These are phyloP conservation scores for Chlamydomonas eustigma DNA, from an alignment of 139 green algal species.

Conservation along the genomic window DNA sequence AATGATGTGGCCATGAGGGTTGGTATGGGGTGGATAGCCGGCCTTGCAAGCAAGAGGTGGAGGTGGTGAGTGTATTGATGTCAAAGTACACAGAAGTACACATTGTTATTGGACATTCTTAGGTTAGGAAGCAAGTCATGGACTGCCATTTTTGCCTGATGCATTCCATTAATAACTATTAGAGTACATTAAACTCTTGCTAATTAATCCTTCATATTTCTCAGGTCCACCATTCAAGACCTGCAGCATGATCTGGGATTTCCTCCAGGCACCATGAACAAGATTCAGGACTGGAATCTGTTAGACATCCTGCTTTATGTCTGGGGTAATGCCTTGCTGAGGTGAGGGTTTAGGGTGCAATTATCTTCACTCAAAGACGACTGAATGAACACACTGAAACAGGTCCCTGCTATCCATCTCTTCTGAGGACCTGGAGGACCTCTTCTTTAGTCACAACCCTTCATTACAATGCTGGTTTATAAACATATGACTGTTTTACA, in stretches of 20 bases:
- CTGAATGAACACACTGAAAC: too few relatives aligned
- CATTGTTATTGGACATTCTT: too few relatives aligned
- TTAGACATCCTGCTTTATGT: neutral
- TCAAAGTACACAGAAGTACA: neutral
- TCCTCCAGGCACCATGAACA: neutral
- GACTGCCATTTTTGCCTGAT: neutral
- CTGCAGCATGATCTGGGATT: neutral
- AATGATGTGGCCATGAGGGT: slow-evolving; percentile 1
- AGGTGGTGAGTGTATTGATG: neutral
- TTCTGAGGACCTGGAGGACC: too few relatives aligned
- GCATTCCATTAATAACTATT: neutral
- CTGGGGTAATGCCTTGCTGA: neutral
- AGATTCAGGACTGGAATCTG: neutral
- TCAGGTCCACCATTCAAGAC: neutral
- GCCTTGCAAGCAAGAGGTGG: slow-evolving; percentile 2
- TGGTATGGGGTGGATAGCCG: neutral
- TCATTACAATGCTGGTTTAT: too few relatives aligned
- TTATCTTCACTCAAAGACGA: too few relatives aligned
- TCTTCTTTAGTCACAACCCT: too few relatives aligned
- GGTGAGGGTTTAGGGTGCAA: too few relatives aligned
- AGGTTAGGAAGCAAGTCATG: too few relatives aligned
- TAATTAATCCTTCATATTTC: neutral
- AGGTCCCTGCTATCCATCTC: too few relatives aligned
- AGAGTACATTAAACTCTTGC: neutral
- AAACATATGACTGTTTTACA: too few relatives aligned